A percentile compares a stretch with the other conserved stretches of the same genome.
phyloP scores from a whole-genome alignment of 768 basidiomycete genomes.

The Macrolepiota dolichaula region DNA sequence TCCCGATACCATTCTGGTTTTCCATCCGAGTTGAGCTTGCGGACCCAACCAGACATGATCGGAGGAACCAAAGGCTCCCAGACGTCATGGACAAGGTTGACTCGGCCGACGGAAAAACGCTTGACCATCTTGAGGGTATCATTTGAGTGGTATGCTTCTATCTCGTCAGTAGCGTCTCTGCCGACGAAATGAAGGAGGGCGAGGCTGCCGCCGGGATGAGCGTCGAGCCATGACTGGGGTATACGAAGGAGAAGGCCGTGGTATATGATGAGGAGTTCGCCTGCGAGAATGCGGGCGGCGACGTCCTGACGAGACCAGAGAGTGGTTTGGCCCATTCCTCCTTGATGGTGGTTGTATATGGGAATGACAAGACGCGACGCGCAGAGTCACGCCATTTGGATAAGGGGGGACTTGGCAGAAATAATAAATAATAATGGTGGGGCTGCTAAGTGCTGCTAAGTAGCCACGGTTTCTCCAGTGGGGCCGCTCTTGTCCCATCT shows the following conservation, averaged over 20 bases:
- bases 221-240: slow-evolving; percentile 71
- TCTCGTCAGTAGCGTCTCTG: slow-evolving; percentile 92
- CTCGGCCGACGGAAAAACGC: slow-evolving; percentile 66
- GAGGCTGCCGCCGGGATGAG: slow-evolving; percentile 88
- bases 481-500: neutral
- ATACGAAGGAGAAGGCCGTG: slow-evolving; percentile 60
- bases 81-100: slow-evolving; percentile 51
- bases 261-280: slow-evolving; percentile 76
- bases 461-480: neutral
- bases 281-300: slow-evolving; percentile 67
- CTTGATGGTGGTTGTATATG: neutral
- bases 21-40: slow-evolving; percentile 34
- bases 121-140: slow-evolving; percentile 52
- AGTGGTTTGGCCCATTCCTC: slow-evolving; percentile 23
- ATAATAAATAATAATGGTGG: neutral
- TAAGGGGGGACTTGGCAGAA: neutral
- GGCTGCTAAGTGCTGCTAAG: neutral
- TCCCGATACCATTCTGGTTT: slow-evolving; percentile 61
- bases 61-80: slow-evolving; percentile 88
- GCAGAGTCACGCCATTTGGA: slow-evolving; percentile 7
- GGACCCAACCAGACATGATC: slow-evolving; percentile 80
- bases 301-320: slow-evolving; percentile 46
- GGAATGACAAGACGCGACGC: slow-evolving; percentile 7
- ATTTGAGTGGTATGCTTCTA: slow-evolving; percentile 84
- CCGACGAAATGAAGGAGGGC: slow-evolving; percentile 94